These are phyloP conservation scores for Chaetomium sp. DNA, from an alignment of 2,329 filamentous ascomycete species.

Conservation along the genomic window DNA sequence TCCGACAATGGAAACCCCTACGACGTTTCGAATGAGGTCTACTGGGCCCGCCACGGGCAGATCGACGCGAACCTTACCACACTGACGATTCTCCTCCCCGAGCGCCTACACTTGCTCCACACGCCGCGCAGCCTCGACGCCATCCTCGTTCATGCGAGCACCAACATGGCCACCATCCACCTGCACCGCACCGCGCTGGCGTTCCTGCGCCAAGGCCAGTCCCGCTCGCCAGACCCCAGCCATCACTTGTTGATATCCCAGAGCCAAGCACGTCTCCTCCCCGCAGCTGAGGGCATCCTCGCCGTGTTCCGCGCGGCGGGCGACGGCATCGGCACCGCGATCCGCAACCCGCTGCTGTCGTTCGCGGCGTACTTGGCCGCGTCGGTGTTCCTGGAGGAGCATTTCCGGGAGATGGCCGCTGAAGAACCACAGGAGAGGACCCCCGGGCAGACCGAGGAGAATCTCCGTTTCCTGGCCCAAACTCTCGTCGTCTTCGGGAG, in stretches of 20 bases:
- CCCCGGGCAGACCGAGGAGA: conserved; percentile 43
- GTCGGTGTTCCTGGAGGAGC: conserved; percentile 70
- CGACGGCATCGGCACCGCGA: conserved; percentile 29
- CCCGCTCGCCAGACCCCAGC: not conserved
- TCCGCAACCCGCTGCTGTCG: conserved; percentile 71
- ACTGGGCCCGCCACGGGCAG: conserved; percentile 66
- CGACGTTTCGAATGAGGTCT: conserved; percentile 64
- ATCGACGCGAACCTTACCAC: conserved; percentile 66
- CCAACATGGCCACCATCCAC: conserved; percentile 69
- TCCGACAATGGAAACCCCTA: conserved; percentile 51
- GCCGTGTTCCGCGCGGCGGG: conserved; percentile 67
- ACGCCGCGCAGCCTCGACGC: conserved; percentile 62
- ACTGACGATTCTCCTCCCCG: conserved; percentile 61
- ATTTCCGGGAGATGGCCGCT: conserved; percentile 50
- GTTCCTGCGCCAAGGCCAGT: not conserved
- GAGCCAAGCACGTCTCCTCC: conserved; percentile 69
- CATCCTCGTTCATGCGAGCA: conserved; percentile 68
- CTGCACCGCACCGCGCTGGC: conserved; percentile 49
- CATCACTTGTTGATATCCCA: conserved; percentile 57
- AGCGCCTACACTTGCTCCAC: conserved; percentile 59
- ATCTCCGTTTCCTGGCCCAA: conserved; percentile 67
- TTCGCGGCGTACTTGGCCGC: conserved; percentile 73
- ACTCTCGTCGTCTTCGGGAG: conserved; percentile 66
- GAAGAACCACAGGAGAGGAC: conserved; percentile 43
- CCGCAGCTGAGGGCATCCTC: conserved; percentile 57